Base-by-base conservation (phyloP, 768 basidiomycete species). In the Amanita exitialis region DNA sequence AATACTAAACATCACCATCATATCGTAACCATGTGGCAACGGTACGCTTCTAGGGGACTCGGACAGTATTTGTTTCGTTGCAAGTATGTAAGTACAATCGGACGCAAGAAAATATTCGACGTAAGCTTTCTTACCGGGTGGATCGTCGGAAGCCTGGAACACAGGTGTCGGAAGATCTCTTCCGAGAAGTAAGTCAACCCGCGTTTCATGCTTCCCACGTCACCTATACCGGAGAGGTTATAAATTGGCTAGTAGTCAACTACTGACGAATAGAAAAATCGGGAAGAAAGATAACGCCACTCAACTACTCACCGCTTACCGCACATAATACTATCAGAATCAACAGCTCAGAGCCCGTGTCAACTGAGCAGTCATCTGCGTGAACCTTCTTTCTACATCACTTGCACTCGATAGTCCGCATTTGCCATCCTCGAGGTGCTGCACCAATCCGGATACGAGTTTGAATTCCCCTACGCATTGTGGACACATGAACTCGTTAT, bases 401-500 rank as follows among this genome's bases (percentile, higher is more conserved):
- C 59, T 41, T 53, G 65, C 64, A 53, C 54, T 59, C 16, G 67
- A 62, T 4, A 72, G 50, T 2, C 68, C 67, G 49, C 72, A 74
- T 4, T 55, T 48, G 15, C 61, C 68, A 51, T 66, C 69, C 58
- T 75, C 73, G 23, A 75, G 62, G 56, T 75, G 74, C 53, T 73
- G 72, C 21, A 71, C 63, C 36, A 76, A 58, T 4, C 62, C 70
- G 5, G 71, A 74, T 18, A 75, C 60, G 28, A 69, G 57, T 35
- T 61, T 62, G 57, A 66, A 71, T 55, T 62, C 55, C 30, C 28
- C 56, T 47, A 58, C 58, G 55, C 74, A 75, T 54, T 63, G 65
- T 34, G 74, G 75, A 53, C 75, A 76, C 50, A 57, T 64, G 62
- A 73, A 75, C 59, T 72, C 64, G 51, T 68, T 59, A 18, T 54